phyloP scores from a whole-genome alignment of 1,284 basidiomycete species.

The Ustilago sp. region DNA sequence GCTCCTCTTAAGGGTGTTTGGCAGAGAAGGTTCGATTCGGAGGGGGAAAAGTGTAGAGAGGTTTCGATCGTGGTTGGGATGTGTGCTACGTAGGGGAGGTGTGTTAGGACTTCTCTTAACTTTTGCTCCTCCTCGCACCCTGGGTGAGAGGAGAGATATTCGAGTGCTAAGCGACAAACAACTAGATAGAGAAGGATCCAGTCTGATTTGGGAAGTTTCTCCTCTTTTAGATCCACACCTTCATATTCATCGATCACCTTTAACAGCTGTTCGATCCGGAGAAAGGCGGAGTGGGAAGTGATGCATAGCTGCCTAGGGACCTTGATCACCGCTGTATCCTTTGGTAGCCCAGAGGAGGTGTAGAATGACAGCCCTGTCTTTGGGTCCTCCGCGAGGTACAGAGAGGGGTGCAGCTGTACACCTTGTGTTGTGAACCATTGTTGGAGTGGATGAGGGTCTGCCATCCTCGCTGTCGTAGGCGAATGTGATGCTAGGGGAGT shows the following conservation, averaged over 20 bases:
- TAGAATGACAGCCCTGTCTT: constrained; percentile 37
- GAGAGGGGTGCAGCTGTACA: constrained; percentile 21
- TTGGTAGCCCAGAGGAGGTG: constrained; percentile 15
- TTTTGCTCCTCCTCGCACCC: neutral
- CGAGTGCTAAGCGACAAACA: constrained; percentile 12
- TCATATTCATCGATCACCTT: neutral
- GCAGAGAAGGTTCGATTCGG: constrained; percentile 44
- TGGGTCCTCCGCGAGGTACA: constrained; percentile 29
- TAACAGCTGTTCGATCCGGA: constrained; percentile 1
- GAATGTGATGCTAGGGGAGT: neutral
- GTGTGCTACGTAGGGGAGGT: constrained; percentile 46
- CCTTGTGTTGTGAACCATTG: constrained; percentile 28
- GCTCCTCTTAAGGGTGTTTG: constrained; percentile 51
- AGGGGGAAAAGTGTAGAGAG: constrained; percentile 37
- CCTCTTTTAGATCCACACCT: neutral
- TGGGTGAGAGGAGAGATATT: neutral
- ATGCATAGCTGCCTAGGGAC: constrained; percentile 38
- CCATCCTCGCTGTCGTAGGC: neutral
- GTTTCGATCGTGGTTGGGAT: constrained; percentile 47
- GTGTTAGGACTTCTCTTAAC: constrained; percentile 8
- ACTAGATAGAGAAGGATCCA: constrained; percentile 50
- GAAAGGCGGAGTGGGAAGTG: constrained; percentile 19
- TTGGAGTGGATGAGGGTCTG: constrained; percentile 7
- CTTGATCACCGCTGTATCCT: constrained; percentile 26
- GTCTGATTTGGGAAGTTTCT: constrained; percentile 15